A percentile compares a stretch with the other conserved stretches of the same genome.
These are phyloP conservation scores for Ascoidea tarda DNA, from an alignment of 805 yeast species.

Conservation along the genomic window DNA sequence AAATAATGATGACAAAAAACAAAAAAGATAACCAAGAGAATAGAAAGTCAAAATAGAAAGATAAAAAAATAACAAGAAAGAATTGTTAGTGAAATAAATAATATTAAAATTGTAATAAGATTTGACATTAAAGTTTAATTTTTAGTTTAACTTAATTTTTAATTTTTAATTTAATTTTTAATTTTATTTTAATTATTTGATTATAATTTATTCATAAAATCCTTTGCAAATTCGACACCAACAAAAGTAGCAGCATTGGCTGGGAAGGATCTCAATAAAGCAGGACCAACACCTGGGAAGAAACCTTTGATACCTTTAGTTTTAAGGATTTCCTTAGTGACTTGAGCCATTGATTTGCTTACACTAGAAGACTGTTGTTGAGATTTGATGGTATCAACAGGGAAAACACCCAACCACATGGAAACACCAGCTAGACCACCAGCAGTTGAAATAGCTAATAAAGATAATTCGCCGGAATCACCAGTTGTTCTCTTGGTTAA, in stretches of 20 bases:
- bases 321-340: constrained; percentile 53
- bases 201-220: constrained; percentile 3
- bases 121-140: not conserved
- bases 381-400: constrained; percentile 87
- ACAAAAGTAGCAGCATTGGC: constrained; percentile 98
- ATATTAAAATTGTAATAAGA: not conserved
- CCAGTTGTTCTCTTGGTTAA: constrained; percentile 28
- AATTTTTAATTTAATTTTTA: too few relatives aligned
- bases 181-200: too few relatives aligned
- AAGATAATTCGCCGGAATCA: constrained; percentile 44
- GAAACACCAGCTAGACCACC: constrained; percentile 96
- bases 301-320: constrained; percentile 80
- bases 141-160: too few relatives aligned
- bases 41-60: too few relatives aligned
- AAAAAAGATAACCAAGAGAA: not conserved
- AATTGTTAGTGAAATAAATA: too few relatives aligned
- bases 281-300: constrained; percentile 97
- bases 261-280: constrained; percentile 87
- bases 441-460: constrained; percentile 68
- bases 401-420: constrained; percentile 96
- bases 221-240: constrained; percentile 73
- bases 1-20: not conserved
- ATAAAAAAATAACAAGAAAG: not conserved
- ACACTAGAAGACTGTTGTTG: constrained; percentile 56
- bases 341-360: constrained; percentile 41